A percentile compares a stretch with the other conserved stretches of the same genome.
phyloP scores from a whole-genome alignment of 2,329 filamentous ascomycete genomes.

The Aspergillus persii region DNA sequence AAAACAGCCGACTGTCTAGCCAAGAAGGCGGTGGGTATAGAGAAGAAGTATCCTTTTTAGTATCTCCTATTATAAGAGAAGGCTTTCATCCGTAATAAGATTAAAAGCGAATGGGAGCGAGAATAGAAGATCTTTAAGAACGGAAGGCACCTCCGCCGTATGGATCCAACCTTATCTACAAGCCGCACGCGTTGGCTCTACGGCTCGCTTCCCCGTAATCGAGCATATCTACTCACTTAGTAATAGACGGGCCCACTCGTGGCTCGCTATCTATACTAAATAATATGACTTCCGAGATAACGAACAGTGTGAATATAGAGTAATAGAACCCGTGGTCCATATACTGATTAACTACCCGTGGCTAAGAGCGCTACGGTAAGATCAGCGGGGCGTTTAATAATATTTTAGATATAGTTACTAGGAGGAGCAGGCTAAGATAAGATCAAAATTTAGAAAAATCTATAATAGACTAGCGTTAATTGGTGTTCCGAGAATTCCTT shows the following conservation, averaged over 20 bases:
- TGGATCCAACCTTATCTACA: constrained; percentile 9
- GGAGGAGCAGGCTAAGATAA: constrained; percentile 18
- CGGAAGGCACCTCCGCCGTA: constrained; percentile 7
- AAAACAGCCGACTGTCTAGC: constrained; percentile 3
- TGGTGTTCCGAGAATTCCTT: too few species aligned
- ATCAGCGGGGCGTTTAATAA: constrained; percentile 20
- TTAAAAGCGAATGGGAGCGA: constrained; percentile 7
- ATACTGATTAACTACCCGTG: constrained; percentile 19
- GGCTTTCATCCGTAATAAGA: constrained; percentile 5
- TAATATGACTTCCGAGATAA: constrained; percentile 7
- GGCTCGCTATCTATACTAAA: constrained; percentile 19
- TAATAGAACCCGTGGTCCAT: constrained; percentile 18
- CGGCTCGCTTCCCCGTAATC: constrained; percentile 12
- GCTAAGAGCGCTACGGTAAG: constrained; percentile 11
- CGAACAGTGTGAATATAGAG: constrained; percentile 18
- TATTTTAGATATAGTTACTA: constrained; percentile 22
- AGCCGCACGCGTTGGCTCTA: constrained; percentile 10
- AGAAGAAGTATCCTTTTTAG: constrained; percentile 9
- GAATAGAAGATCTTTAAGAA: constrained; percentile 13
- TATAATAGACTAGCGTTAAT: too few species aligned
- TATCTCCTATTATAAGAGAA: constrained; percentile 12
- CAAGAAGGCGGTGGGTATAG: background rate
- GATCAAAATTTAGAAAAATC: too few species aligned
- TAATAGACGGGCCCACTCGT: constrained; percentile 22
- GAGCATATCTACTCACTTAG: constrained; percentile 19